These are phyloP conservation scores for Pseudogymnoascus sp. DNA, from an alignment of 2,329 filamentous ascomycete species.

Conservation along the genomic window DNA sequence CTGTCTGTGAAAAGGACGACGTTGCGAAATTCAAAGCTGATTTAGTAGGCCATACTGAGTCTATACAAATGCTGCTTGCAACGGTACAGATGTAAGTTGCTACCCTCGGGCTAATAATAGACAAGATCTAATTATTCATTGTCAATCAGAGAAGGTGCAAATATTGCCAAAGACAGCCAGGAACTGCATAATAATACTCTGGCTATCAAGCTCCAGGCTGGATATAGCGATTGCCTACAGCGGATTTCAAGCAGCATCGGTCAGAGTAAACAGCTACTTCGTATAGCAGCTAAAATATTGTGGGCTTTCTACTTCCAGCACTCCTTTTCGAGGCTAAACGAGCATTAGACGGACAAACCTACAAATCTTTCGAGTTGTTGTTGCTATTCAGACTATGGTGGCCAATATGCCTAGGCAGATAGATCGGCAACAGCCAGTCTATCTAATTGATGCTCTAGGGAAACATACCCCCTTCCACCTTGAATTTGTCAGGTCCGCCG, in stretches of 20 bases:
- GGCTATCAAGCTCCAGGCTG: not conserved
- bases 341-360: constrained; percentile 18
- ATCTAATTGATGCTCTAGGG: constrained; percentile 24
- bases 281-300: constrained; percentile 12
- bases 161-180: not conserved
- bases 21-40: constrained; percentile 20
- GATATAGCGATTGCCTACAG: not conserved
- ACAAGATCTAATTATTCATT: not conserved
- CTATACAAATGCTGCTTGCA: constrained; percentile 10
- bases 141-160: not conserved
- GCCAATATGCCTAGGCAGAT: constrained; percentile 22
- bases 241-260: not conserved
- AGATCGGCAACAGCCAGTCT: constrained; percentile 27
- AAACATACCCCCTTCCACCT: constrained; percentile 24
- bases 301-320: constrained; percentile 6
- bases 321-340: constrained; percentile 7
- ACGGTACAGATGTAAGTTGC: constrained; percentile 7
- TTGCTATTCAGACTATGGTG: constrained; percentile 18
- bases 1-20: constrained; percentile 24
- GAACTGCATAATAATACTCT: not conserved
- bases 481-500: constrained; percentile 24
- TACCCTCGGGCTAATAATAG: not conserved
- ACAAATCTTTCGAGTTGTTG: constrained; percentile 19
- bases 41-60: constrained; percentile 19
- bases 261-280: constrained; percentile 10